phyloP scores from a whole-genome alignment of 1,284 basidiomycete genomes.

The Malassezia globosa region DNA sequence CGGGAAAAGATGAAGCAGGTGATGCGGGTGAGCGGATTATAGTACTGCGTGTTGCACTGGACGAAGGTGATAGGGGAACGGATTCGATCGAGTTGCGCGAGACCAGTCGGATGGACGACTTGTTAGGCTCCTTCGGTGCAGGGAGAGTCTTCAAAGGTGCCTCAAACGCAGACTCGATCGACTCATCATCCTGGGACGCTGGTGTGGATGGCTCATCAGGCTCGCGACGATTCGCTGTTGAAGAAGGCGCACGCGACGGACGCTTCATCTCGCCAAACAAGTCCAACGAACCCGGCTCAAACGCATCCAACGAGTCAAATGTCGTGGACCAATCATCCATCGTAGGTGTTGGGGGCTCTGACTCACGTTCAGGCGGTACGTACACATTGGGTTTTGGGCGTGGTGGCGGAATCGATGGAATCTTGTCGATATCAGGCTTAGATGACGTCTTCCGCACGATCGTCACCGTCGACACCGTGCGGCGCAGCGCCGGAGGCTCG shows the following conservation, averaged over 20 bases:
- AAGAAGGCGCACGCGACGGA: not conserved
- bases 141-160: conserved; percentile 3
- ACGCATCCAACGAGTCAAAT: conserved; percentile 9
- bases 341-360: not conserved
- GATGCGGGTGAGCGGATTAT: not conserved
- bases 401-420: not conserved
- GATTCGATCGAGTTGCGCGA: conserved; percentile 1
- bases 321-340: conserved; percentile 5
- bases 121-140: not conserved
- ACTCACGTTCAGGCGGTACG: not conserved
- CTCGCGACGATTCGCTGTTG: not conserved
- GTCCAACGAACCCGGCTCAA: conserved; percentile 3
- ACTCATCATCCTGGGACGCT: not conserved
- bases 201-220: not conserved
- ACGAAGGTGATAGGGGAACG: not conserved
- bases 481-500: conserved; percentile 4
- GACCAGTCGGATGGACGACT: conserved; percentile 8
- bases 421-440: not conserved
- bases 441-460: conserved; percentile 10
- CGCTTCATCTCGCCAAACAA: conserved; percentile 1
- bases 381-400: not conserved
- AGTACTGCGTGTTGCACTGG: not conserved
- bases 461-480: conserved; percentile 15
- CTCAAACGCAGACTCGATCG: conserved; percentile 12
- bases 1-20: not conserved